Conservation (phyloP, 2,329 filamentous ascomycete genomes). For the Dactylellina parvicollis region DNA sequence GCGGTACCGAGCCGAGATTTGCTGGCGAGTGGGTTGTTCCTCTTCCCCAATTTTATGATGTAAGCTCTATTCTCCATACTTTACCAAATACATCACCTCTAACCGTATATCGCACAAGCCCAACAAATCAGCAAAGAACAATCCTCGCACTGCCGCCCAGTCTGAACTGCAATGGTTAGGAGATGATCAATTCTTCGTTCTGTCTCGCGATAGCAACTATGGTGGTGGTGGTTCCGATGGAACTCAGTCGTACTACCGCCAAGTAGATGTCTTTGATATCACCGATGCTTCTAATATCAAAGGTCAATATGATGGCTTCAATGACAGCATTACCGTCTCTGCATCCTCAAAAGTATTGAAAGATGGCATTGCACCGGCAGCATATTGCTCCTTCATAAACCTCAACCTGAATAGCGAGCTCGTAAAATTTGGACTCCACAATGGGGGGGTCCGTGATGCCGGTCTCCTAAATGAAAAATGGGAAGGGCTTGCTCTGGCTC, state of each 20-base stretch:
- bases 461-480: slow-evolving; percentile 78
- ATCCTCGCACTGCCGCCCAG: slow-evolving; percentile 70
- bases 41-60: slow-evolving; percentile 69
- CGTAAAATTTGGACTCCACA: slow-evolving; percentile 73
- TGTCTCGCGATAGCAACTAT: slow-evolving; percentile 71
- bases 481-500: slow-evolving; percentile 74
- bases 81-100: background rate
- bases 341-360: slow-evolving; percentile 67
- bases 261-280: slow-evolving; percentile 76
- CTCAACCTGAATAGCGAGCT: slow-evolving; percentile 74
- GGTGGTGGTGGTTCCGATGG: slow-evolving; percentile 66
- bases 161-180: slow-evolving; percentile 74
- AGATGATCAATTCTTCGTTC: slow-evolving; percentile 72
- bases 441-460: slow-evolving; percentile 71
- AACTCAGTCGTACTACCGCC: slow-evolving; percentile 71
- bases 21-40: slow-evolving; percentile 73
- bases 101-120: slow-evolving; percentile 56
- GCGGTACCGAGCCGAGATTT: slow-evolving; percentile 63
- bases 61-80: slow-evolving; percentile 28
- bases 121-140: slow-evolving; percentile 60
- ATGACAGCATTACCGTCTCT: slow-evolving; percentile 63
- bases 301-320: slow-evolving; percentile 59
- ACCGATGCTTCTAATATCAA: slow-evolving; percentile 69
- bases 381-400: slow-evolving; percentile 74
- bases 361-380: slow-evolving; percentile 67